Base-by-base conservation (phyloP, 2,329 filamentous ascomycete genomes). In the Sporothrix brunneoviolacea region DNA sequence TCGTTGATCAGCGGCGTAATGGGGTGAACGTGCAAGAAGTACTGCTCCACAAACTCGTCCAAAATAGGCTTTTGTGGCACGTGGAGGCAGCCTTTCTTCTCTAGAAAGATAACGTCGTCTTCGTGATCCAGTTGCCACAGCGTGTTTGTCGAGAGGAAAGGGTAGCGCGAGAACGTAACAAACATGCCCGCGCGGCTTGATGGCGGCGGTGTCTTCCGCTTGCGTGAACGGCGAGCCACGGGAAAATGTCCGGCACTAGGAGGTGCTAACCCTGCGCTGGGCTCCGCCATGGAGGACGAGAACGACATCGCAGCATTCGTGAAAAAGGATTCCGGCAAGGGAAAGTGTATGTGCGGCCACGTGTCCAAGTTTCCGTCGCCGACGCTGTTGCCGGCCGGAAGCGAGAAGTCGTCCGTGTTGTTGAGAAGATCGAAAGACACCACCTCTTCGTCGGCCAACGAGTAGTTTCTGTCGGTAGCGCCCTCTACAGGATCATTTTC, bases 11-110 rank as follows among this genome's bases (percentile, higher is more conserved):
- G 55, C 0, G 70, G 70, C 19, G 72, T 58, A 27, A 70, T 55
- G 0, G 70, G 69, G 48, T 73, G 70, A 13, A 73, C 67, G 44
- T 72, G 68, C 4, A 71, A 59, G 49, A 73, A 73, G 56, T 72
- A 73, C 39, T 72, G 67, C 51, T 68, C 65, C 5, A 76, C 63
- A 48, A 77, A 73, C 40, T 73, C 70, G 40, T 74, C 68, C 0
- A 74, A 59, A 0, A 70, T 61, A 2, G 62, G 51, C 28, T 64
- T 61, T 0, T 62, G 65, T 0, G 72, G 73, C 4, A 76, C 59
- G 15, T 66, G 65, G 1, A 75, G 61, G 54, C 71, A 74, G 5
- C 69, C 69, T 48, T 74, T 70, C 0, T 67, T 63, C 38, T 69
- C 66, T 22, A 76, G 62, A 48, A 69, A 74, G 21, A 22, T 13